phyloP scores from a whole-genome alignment of 1,284 basidiomycete genomes.

The Ceratobasidium sp. region DNA sequence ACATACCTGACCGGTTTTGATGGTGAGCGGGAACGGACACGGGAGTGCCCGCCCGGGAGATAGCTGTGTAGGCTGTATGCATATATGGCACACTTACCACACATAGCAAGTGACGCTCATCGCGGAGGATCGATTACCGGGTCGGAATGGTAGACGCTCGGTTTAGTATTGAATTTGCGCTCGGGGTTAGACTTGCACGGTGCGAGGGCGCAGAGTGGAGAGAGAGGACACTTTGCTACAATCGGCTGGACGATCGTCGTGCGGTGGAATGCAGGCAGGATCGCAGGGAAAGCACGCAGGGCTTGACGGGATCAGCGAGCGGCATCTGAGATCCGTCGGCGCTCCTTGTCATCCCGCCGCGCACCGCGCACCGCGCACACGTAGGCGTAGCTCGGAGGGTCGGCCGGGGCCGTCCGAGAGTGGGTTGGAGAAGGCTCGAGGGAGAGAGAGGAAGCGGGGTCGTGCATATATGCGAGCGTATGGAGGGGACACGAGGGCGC shows the following conservation, averaged over 20 bases:
- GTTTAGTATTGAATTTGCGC: neutral
- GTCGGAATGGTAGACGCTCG: neutral
- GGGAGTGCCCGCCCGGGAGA: too few relatives aligned
- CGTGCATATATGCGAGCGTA: conserved; percentile 10
- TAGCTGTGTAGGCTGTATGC: neutral
- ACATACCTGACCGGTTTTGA: neutral
- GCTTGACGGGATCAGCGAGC: neutral
- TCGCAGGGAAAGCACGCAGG: neutral
- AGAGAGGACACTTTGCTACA: neutral
- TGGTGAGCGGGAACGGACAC: neutral
- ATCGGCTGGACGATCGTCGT: neutral
- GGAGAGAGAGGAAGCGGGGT: neutral
- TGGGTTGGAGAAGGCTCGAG: neutral
- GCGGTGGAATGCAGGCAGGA: conserved; percentile 1
- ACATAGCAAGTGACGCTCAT: neutral
- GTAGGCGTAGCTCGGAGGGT: neutral
- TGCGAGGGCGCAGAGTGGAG: neutral
- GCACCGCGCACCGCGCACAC: too few relatives aligned
- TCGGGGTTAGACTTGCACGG: neutral
- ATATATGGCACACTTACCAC: neutral
- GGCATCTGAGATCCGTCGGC: neutral
- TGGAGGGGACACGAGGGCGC: conserved; percentile 10
- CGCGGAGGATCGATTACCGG: neutral
- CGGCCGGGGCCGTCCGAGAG: conserved; percentile 1
- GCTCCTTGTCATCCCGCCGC: too few relatives aligned